phyloP scores from a whole-genome alignment of 495 filamentous ascomycete species.

The Neurospora sp. region DNA sequence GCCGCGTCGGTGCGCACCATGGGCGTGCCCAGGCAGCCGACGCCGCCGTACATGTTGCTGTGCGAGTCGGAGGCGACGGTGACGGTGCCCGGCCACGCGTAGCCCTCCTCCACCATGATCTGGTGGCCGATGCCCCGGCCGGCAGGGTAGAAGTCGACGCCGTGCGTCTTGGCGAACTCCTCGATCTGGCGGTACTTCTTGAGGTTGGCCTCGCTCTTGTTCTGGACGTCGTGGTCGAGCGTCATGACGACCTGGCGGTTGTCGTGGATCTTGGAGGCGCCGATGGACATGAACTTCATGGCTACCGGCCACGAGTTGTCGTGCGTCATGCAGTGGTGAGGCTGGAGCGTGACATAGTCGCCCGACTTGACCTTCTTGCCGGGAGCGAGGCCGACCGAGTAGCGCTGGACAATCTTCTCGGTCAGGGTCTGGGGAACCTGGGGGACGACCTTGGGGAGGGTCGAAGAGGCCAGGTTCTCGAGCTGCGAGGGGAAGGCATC shows the following conservation, averaged over 20 bases:
- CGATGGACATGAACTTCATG: slow-evolving; percentile 79
- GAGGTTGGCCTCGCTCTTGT: slow-evolving; percentile 71
- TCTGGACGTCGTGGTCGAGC: slow-evolving; percentile 90
- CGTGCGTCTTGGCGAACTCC: slow-evolving; percentile 72
- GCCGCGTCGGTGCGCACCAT: slow-evolving; percentile 84
- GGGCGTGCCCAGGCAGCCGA: slow-evolving; percentile 65
- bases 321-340: slow-evolving; percentile 78
- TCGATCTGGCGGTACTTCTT: slow-evolving; percentile 82
- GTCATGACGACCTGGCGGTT: slow-evolving; percentile 77
- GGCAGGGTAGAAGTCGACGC: slow-evolving; percentile 75
- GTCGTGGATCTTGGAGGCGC: slow-evolving; percentile 65
- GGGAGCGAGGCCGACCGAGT: slow-evolving; percentile 58
- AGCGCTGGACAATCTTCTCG: slow-evolving; percentile 83
- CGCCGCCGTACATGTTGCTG: slow-evolving; percentile 84
- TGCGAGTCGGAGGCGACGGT: slow-evolving; percentile 77
- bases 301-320: slow-evolving; percentile 88
- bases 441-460: slow-evolving; percentile 2
- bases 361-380: slow-evolving; percentile 65
- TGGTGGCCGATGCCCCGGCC: slow-evolving; percentile 49
- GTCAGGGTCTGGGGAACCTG: slow-evolving; percentile 64
- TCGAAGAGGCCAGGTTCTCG: slow-evolving; percentile 8
- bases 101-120: slow-evolving; percentile 31
- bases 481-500: slow-evolving; percentile 21
- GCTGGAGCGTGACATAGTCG: slow-evolving; percentile 74
- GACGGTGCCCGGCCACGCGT: slow-evolving; percentile 71